Percentiles rank a stretch among this genome's conserved stretches.
Evolutionary conservation across 2,329 filamentous ascomycete genomes (phyloP).

Genomic region (Gaeumannomyces sp.): DNA sequence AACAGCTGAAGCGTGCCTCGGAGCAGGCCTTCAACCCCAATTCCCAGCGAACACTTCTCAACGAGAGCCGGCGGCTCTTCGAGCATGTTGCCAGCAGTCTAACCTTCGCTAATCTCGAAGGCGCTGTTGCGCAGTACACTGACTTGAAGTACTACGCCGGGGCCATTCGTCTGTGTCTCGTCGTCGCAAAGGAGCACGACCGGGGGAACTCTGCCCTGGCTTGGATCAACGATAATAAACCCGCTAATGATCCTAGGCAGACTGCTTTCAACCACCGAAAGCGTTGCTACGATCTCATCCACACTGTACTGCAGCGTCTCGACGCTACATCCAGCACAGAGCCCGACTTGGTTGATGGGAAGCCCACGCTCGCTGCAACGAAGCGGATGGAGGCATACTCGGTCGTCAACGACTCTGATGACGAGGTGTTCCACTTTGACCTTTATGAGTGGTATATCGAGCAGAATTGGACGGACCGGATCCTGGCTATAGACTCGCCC

Average conservation of each 20-base stretch:
- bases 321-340: conserved; percentile 64
- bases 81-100: conserved; percentile 81
- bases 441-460: conserved; percentile 97
- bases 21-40: conserved; percentile 73
- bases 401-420: conserved; percentile 79
- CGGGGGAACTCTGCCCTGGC: conserved; percentile 77
- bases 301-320: conserved; percentile 70
- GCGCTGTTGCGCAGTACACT: conserved; percentile 73
- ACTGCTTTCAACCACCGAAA: conserved; percentile 64
- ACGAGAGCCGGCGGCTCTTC: conserved; percentile 84
- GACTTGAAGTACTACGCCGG: conserved; percentile 85
- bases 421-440: conserved; percentile 92
- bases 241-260: conserved; percentile 62
- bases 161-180: conserved; percentile 79
- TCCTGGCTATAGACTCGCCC: conserved; percentile 76
- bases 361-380: conserved; percentile 66
- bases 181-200: conserved; percentile 78
- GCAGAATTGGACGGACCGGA: conserved; percentile 76
- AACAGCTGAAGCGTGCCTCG: conserved; percentile 81
- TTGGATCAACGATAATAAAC: conserved; percentile 82
- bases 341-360: conserved; percentile 71
- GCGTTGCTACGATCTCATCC: conserved; percentile 80
- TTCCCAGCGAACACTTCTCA: conserved; percentile 69
- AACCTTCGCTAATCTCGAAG: conserved; percentile 71
- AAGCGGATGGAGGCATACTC: conserved; percentile 84